Evolutionary conservation across 108 stramenopile genomes (phyloP), one percentile per base, ranked within the genome.

Genomic region (Cyclostephanos tholiformis): DNA sequence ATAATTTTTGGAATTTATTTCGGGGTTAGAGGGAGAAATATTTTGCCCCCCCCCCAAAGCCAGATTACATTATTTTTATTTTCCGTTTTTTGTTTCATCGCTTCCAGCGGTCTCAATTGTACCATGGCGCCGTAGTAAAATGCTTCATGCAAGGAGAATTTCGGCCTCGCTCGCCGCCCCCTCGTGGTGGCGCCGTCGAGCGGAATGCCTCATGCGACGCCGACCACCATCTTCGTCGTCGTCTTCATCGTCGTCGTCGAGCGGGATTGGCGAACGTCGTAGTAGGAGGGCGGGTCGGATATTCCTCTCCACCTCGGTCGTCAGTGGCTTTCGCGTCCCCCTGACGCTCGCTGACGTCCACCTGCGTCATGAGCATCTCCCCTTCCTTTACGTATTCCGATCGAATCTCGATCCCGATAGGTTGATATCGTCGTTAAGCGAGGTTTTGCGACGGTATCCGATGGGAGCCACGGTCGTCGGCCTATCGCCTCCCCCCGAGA

Each of bases 301-400:
- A 6, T 69, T 59, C 29, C 55, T 69, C n/a, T 46, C 57, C 36
- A 69, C 69, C 8, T 58, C 55, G 25, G 56, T 58, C 26, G 58
- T 57, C 26, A 30, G 27, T 2, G 16, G 4, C 6, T 46, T 59
- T 29, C 57, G 41, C 60, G 39, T 79, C 5, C 79, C 79, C 16
- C 73, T 80, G 22, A 80, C 73, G 9, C 23, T 80, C 16, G 22
- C 60, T 7, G 79, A 80, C 44, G 59, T 80, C 4, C 48, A 74
- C 29, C 43, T 80, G 17, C 50, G 71, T 16, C 12, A 68, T 29
- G 79, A 80, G 67, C 73, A 74, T 16, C 67, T 80, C 2, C 79
- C 79, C 26, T 80, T 80, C 52, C 73, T 74, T 22, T 80, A 80
- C 66, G 41, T 69, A 19, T 80, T 80, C 61, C n/a, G 46, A 20